These are phyloP conservation scores for Amanita thiersii DNA, from an alignment of 768 basidiomycete species.

Conservation along the genomic window DNA sequence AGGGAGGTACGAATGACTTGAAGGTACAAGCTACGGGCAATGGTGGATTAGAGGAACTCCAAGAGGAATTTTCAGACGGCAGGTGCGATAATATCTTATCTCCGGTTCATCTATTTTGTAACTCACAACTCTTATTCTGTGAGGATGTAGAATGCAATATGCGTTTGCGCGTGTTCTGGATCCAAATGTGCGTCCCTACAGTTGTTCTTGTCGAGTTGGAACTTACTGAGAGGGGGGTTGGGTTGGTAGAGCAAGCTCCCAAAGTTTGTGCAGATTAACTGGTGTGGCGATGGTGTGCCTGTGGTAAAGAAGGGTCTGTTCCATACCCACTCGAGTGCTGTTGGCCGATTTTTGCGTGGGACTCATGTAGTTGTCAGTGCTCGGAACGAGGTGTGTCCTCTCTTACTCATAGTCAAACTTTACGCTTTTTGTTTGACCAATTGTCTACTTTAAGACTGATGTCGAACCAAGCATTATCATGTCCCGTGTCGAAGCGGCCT, in stretches of 20 bases:
- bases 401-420: not conserved
- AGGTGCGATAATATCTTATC: constrained; percentile 38
- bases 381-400: constrained; percentile 63
- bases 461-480: constrained; percentile 75
- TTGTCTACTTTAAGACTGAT: constrained; percentile 46
- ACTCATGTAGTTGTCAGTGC: constrained; percentile 84
- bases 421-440: too few relatives aligned
- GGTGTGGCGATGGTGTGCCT: constrained; percentile 97
- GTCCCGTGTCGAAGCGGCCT: constrained; percentile 80
- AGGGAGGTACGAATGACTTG: constrained; percentile 75
- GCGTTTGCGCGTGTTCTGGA: constrained; percentile 84
- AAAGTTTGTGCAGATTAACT: constrained; percentile 94
- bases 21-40: constrained; percentile 82
- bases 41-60: constrained; percentile 83
- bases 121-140: constrained; percentile 7
- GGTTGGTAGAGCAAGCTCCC: constrained; percentile 62
- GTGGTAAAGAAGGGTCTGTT: constrained; percentile 89
- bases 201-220: not conserved
- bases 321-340: constrained; percentile 76
- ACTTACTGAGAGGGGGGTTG: constrained; percentile 7
- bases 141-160: constrained; percentile 92
- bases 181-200: constrained; percentile 52
- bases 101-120: constrained; percentile 8
- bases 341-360: constrained; percentile 73
- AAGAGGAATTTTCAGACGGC: constrained; percentile 94